Percentiles rank a stretch among this genome's conserved stretches.
These are phyloP conservation scores for Tuber indicum DNA, from an alignment of 495 filamentous ascomycete genomes.

Conservation along the genomic window DNA sequence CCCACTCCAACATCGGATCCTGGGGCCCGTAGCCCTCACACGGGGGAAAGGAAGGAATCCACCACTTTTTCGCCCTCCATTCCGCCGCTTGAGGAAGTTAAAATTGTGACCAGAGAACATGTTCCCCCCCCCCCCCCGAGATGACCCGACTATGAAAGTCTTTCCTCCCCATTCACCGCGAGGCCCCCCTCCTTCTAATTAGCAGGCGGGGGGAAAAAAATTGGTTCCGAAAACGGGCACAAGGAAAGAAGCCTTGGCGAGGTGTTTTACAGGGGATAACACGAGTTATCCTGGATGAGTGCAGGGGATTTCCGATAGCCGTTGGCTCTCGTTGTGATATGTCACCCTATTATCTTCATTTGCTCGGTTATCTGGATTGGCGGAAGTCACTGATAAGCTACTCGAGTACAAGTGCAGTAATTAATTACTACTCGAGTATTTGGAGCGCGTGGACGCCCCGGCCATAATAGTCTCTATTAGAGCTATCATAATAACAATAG, in stretches of 20 bases:
- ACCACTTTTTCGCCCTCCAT: background rate
- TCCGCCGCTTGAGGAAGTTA: background rate
- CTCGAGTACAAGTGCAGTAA: background rate
- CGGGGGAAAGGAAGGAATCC: background rate
- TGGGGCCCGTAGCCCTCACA: background rate
- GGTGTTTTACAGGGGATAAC: background rate
- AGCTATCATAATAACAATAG: background rate
- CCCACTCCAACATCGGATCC: background rate
- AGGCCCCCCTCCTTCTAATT: background rate
- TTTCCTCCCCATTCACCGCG: background rate
- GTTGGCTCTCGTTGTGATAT: background rate
- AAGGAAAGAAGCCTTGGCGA: background rate
- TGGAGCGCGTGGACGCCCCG: background rate
- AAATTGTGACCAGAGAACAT: background rate
- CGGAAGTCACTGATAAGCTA: background rate
- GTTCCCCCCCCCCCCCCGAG: background rate
- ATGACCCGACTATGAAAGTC: background rate
- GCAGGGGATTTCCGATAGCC: background rate
- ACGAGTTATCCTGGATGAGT: background rate
- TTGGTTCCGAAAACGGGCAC: background rate
- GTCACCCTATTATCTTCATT: background rate
- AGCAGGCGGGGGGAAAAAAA: background rate
- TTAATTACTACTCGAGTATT: background rate
- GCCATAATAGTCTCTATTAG: background rate
- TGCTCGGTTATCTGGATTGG: background rate